phyloP scores from a whole-genome alignment of 192 early-diverging fungal species.

The Polychytrium aggregatum region DNA sequence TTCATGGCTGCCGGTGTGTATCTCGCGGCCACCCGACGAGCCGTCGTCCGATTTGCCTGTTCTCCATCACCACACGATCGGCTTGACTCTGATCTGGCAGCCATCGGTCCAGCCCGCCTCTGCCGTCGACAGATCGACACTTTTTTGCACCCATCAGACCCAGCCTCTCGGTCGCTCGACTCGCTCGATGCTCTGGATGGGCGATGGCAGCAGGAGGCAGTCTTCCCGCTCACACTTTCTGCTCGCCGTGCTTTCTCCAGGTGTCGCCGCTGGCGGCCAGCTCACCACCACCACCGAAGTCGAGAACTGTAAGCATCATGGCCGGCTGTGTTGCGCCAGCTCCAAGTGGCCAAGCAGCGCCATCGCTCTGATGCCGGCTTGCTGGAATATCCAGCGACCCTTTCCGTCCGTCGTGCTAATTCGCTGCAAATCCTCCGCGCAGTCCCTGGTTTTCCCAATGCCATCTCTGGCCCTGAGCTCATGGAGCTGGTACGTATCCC shows the following conservation, averaged over 20 bases:
- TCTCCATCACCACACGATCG: conserved; percentile 24
- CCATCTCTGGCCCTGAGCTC: conserved; percentile 75
- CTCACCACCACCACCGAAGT: conserved; percentile 95
- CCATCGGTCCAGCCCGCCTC: no score
- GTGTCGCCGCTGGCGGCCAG: conserved; percentile 65
- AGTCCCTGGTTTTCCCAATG: conserved; percentile 74
- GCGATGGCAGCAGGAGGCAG: no score
- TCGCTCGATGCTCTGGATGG: no score
- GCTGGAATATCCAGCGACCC: no score
- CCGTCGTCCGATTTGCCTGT: not conserved
- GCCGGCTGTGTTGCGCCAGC: no score
- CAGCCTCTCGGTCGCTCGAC: no score
- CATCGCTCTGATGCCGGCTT: not conserved
- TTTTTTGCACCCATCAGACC: no score
- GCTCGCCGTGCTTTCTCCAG: conserved; percentile 1
- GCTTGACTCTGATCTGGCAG: conserved; percentile 7
- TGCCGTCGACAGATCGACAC: no score
- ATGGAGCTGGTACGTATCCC: conserved; percentile 59
- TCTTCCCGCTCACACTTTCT: no score
- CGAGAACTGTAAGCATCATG: conserved; percentile 43
- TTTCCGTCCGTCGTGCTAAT: not conserved
- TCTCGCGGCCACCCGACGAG: conserved; percentile 1
- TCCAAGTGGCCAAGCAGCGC: not conserved
- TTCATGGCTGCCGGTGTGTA: conserved; percentile 76
- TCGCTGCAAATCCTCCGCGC: not conserved